Conservation (phyloP, 2,329 filamentous ascomycete genomes). For the Cryphonectria naterciae region DNA sequence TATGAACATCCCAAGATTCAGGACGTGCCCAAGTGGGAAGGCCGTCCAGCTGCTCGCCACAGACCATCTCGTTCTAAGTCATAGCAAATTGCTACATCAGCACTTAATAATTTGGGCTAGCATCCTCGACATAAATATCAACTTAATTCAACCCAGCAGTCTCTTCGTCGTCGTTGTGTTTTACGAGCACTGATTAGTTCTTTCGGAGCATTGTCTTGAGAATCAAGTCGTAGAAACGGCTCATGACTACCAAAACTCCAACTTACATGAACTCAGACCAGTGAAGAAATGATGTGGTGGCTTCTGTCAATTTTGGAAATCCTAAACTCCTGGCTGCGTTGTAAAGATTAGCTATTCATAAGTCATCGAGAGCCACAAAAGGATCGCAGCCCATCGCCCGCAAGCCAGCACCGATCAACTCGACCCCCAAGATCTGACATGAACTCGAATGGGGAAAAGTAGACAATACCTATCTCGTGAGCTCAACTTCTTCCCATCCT, state of each 20-base stretch:
- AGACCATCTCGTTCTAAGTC: constrained; percentile 12
- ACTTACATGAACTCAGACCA: background rate
- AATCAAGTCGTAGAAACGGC: too few relatives aligned
- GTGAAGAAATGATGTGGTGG: background rate
- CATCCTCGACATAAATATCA: background rate
- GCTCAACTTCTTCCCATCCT: background rate
- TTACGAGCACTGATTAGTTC: too few relatives aligned
- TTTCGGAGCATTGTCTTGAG: background rate
- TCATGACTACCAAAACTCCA: background rate
- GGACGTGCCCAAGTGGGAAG: constrained; percentile 24
- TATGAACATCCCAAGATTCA: constrained; percentile 3
- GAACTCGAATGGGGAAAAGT: constrained; percentile 25
- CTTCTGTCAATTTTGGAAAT: background rate
- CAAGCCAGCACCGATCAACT: background rate
- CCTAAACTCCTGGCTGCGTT: constrained; percentile 24
- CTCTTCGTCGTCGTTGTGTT: background rate
- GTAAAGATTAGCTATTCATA: background rate
- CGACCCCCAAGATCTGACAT: background rate
- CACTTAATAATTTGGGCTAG: background rate
- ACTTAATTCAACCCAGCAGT: background rate
- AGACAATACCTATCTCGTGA: background rate
- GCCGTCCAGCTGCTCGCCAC: constrained; percentile 23
- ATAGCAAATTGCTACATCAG: background rate
- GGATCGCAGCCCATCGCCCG: background rate
- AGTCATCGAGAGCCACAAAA: background rate